Evolutionary conservation across 192 early-diverging fungal genomes (phyloP).

Genomic region (Globomyces pollinis-pini): DNA sequence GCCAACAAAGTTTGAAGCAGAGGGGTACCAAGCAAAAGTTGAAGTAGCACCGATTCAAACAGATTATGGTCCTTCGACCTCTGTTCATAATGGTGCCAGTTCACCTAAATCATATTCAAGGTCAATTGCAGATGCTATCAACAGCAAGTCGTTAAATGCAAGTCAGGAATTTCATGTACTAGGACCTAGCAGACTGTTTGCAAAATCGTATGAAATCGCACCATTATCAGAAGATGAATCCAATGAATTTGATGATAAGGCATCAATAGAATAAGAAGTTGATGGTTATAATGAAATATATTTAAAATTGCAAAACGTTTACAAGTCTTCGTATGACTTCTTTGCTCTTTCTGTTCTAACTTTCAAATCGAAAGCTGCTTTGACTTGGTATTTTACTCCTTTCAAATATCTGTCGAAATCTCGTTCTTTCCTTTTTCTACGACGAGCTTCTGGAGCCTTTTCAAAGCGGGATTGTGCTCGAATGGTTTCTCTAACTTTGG

Average conservation of each 20-base stretch:
- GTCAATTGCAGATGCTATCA: neutral
- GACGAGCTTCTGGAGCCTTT: conserved; percentile 23
- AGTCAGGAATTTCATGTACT: neutral
- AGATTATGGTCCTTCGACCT: too few relatives aligned
- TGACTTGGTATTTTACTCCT: conserved; percentile 29
- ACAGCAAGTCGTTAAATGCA: neutral
- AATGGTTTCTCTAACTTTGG: conserved; percentile 28
- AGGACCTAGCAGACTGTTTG: neutral
- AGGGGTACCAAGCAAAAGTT: too few relatives aligned
- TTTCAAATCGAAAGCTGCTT: conserved; percentile 31
- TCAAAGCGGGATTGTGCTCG: conserved; percentile 35
- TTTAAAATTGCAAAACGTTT: too few relatives aligned
- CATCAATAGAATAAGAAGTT: neutral
- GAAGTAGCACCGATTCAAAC: too few relatives aligned
- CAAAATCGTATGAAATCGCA: neutral
- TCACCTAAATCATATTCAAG: too few relatives aligned
- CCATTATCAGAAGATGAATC: neutral
- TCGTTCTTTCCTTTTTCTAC: conserved; percentile 35
- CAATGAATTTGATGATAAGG: neutral
- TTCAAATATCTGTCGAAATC: conserved; percentile 37
- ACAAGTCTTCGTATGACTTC: conserved; percentile 14
- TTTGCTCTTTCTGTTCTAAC: conserved; percentile 15
- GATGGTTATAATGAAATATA: neutral
- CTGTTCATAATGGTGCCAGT: too few relatives aligned
- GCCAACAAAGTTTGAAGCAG: too few relatives aligned